Conservation (phyloP, 2,329 filamentous ascomycete genomes). For the Coniochaeta pulveracea region DNA sequence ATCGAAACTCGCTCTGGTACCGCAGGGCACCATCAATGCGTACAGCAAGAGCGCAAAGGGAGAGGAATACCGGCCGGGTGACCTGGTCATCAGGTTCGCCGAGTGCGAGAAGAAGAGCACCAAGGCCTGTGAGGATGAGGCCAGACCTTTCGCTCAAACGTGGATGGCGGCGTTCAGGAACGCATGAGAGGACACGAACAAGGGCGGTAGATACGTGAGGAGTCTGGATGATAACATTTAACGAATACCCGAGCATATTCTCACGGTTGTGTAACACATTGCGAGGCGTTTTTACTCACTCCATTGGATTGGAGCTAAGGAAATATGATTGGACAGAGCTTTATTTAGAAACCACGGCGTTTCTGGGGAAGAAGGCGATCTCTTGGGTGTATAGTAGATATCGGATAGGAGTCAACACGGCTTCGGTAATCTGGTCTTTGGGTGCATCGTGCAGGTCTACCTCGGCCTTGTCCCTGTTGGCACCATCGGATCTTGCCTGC, state of each 20-base stretch:
- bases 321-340: too few species aligned
- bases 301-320: constrained; percentile 2
- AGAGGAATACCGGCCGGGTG: constrained; percentile 66
- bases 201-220: too few species aligned
- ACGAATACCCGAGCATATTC: constrained; percentile 3
- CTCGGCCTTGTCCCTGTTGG: too few species aligned
- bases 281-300: constrained; percentile 1
- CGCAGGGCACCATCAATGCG: constrained; percentile 72
- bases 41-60: constrained; percentile 52
- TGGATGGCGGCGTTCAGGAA: constrained; percentile 37
- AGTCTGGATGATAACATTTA: constrained; percentile 3
- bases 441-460: too few species aligned
- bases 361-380: too few species aligned
- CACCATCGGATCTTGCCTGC: too few species aligned
- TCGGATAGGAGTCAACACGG: too few species aligned
- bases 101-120: constrained; percentile 51
- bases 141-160: constrained; percentile 38
- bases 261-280: constrained; percentile 3
- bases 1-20: constrained; percentile 79
- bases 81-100: constrained; percentile 71
- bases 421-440: too few species aligned
- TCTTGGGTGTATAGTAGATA: too few species aligned
- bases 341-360: too few species aligned
- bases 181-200: constrained; percentile 26
- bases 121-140: constrained; percentile 61